Conservation (phyloP, 305 asterid species). For the Plantago rigida region DNA sequence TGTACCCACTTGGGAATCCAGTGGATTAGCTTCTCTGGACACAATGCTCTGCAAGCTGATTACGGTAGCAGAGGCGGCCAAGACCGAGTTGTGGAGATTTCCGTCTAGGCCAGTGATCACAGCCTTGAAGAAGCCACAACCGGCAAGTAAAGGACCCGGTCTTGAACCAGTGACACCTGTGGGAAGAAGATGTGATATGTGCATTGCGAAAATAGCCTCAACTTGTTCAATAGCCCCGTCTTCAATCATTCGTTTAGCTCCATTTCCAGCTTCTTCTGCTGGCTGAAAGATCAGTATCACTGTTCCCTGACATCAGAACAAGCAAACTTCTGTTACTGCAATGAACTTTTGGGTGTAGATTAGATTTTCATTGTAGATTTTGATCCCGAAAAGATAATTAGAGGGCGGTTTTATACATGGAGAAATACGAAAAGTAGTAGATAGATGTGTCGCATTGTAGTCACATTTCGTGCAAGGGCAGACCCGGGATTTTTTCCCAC, state of each 20-base stretch:
- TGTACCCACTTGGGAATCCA: slow-evolving; percentile 66
- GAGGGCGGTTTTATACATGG: no score
- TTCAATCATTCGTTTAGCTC: slow-evolving; percentile 69
- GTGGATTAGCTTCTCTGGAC: slow-evolving; percentile 78
- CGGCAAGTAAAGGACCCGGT: slow-evolving; percentile 80
- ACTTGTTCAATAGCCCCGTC: slow-evolving; percentile 62
- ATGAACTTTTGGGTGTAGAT: no score
- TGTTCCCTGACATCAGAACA: slow-evolving; percentile 48
- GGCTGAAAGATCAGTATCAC: slow-evolving; percentile 77
- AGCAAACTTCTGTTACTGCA: background rate
- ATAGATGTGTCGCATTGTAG: no score
- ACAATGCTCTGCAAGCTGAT: slow-evolving; percentile 78
- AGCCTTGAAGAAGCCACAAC: slow-evolving; percentile 81
- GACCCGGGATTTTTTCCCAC: no score
- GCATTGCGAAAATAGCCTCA: slow-evolving; percentile 71
- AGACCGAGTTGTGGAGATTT: slow-evolving; percentile 32
- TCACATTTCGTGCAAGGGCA: no score
- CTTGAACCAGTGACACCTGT: slow-evolving; percentile 71
- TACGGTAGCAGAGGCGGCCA: slow-evolving; percentile 84
- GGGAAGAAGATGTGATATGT: slow-evolving; percentile 60
- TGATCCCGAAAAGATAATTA: no score
- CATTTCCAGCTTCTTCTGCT: slow-evolving; percentile 90
- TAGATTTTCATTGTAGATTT: no score
- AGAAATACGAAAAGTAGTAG: no score
- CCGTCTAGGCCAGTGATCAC: slow-evolving; percentile 32